Percentiles rank a stretch among this genome's conserved stretches.
phyloP scores from a whole-genome alignment of 305 asterid species.

The Fraxinus paxiana region DNA sequence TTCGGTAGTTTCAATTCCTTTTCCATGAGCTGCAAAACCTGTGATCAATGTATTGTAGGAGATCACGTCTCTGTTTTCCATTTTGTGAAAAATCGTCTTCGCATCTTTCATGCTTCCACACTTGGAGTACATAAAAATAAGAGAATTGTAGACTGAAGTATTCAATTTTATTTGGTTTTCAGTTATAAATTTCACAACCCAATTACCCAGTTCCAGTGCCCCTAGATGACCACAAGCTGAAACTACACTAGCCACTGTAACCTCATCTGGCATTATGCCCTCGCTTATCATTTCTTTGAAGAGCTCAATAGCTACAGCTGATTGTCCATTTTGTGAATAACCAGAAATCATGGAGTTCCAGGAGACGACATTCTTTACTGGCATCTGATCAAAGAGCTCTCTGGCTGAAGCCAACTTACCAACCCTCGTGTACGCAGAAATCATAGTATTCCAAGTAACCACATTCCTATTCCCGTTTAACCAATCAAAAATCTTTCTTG shows the following conservation, averaged over 20 bases:
- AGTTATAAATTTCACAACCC: constrained; percentile 38
- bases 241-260: constrained; percentile 52
- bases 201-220: constrained; percentile 56
- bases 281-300: constrained; percentile 48
- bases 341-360: constrained; percentile 82
- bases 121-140: constrained; percentile 73
- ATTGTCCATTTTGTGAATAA: constrained; percentile 66
- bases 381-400: constrained; percentile 55
- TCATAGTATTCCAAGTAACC: constrained; percentile 72
- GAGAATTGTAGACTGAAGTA: constrained; percentile 46
- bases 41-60: constrained; percentile 63
- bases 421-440: constrained; percentile 52
- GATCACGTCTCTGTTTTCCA: constrained; percentile 56
- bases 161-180: constrained; percentile 38
- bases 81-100: constrained; percentile 35
- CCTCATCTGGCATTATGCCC: constrained; percentile 48
- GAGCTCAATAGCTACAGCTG: constrained; percentile 51
- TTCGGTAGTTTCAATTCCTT: constrained; percentile 48
- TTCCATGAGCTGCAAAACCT: constrained; percentile 69
- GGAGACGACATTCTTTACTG: constrained; percentile 51
- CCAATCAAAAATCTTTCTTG: constrained; percentile 53
- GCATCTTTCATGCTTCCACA: constrained; percentile 69
- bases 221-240: constrained; percentile 88
- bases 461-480: constrained; percentile 38
- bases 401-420: constrained; percentile 57